Base-by-base conservation (phyloP, 352 stramenopile species). In the Globisporangium orthogonon region DNA sequence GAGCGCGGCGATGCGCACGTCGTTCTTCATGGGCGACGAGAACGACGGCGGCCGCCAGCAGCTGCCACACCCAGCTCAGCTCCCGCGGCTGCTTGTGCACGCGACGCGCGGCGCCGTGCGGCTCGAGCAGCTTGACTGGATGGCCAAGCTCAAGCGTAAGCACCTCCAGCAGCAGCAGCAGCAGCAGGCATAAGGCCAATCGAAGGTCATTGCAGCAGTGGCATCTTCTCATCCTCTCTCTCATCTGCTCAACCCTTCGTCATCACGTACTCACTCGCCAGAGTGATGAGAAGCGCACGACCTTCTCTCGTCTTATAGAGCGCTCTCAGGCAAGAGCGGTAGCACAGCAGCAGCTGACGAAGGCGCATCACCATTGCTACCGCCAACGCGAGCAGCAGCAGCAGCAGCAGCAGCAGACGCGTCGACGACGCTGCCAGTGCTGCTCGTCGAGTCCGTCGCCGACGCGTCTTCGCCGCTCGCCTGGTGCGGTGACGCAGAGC, bases 111-210 rank as follows among this genome's bases (percentile, higher is more conserved):
- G 74, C 35, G 53, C 65, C 7, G 74, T 87, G 18, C 63, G 50
- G 30, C 61, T 81, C 33, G 69, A 80, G 43, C 82, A 92, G 57
- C 65, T 90, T 11, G 77, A 83, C 61, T 92, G 79, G 82, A 92
- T 90, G 77, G 76, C 75, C 40, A 89, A 92, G 58, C 69, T 92
- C 61, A 88, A 88, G 59, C 76, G 75, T 56, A 87, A 89, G 54
- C 73, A 89, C 61, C 61, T 86, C 33, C 70, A 72, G 47, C 52
- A 59, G 65, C 52, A 53, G 47, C 52, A 59, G 65, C 52, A 53
- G 18, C 30, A 9, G 28, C 23, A 49, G 10, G 0, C 11, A 18
- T 33, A 18, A 28, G 30, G 23, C 37, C 33, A 37, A 44, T 35
- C n/a, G 31, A 53, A 52, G 51, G 31, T 17, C 23, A 23, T 48